phyloP scores from a whole-genome alignment of 345 rosid species.

The Eucalyptus sp. region DNA sequence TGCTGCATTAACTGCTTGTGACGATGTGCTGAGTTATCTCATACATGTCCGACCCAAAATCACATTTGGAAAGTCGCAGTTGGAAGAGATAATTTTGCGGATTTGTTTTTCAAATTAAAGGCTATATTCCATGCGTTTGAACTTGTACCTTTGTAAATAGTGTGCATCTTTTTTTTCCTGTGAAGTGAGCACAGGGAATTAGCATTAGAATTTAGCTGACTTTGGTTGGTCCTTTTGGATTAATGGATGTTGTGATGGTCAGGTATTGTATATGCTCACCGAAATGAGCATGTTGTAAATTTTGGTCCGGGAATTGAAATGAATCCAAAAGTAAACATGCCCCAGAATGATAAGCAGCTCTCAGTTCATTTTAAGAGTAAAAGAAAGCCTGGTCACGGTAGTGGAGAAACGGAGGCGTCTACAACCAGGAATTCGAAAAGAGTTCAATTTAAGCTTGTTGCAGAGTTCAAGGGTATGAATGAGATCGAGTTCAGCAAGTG shows the following conservation, averaged over 20 bases:
- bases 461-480: slow-evolving; percentile 54
- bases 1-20: neutral
- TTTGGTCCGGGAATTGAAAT: slow-evolving; percentile 4
- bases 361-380: neutral
- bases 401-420: slow-evolving; percentile 1
- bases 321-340: neutral
- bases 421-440: slow-evolving; percentile 27
- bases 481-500: slow-evolving; percentile 67
- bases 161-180: neutral
- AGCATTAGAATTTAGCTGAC: neutral
- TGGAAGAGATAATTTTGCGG: neutral
- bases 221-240: neutral
- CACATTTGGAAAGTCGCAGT: neutral
- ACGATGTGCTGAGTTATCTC: neutral
- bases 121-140: neutral
- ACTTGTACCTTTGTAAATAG: neutral
- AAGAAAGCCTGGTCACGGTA: neutral
- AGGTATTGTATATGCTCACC: slow-evolving; percentile 77
- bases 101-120: neutral
- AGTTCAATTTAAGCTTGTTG: slow-evolving; percentile 37
- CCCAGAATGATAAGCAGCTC: neutral
- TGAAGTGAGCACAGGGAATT: neutral
- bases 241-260: neutral
- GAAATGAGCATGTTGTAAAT: slow-evolving; percentile 72
- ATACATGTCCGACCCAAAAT: neutral